These are phyloP conservation scores for Pseudomassariella vexata DNA, from an alignment of 2,329 filamentous ascomycete species.

Conservation along the genomic window DNA sequence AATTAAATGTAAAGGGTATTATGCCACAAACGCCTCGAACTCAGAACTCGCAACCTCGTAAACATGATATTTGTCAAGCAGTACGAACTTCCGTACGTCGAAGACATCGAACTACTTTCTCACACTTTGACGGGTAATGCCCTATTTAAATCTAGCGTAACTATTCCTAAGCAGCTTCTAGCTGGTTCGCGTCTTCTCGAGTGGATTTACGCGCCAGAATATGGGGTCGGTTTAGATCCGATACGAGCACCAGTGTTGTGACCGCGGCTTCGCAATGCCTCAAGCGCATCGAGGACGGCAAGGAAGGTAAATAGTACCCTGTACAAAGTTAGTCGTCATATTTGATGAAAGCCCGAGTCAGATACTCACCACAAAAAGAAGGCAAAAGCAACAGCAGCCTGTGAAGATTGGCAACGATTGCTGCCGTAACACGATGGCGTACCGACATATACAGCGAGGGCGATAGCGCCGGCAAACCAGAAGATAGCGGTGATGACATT, in stretches of 20 bases:
- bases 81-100: too few relatives aligned
- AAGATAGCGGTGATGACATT: slow-evolving; percentile 75
- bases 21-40: slow-evolving; percentile 3
- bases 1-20: slow-evolving; percentile 2
- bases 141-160: too few relatives aligned
- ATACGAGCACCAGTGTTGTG: slow-evolving; percentile 19
- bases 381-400: slow-evolving; percentile 61
- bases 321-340: background rate
- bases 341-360: background rate
- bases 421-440: slow-evolving; percentile 46
- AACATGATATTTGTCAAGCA: too few relatives aligned
- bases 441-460: slow-evolving; percentile 61
- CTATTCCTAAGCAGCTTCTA: too few relatives aligned
- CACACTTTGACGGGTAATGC: too few relatives aligned
- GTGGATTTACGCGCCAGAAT: slow-evolving; percentile 21
- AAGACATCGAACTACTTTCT: too few relatives aligned
- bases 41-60: too few relatives aligned
- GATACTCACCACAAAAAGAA: slow-evolving; percentile 52
- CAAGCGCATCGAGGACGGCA: slow-evolving; percentile 39
- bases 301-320: slow-evolving; percentile 45
- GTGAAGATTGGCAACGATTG: slow-evolving; percentile 51
- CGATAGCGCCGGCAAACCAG: slow-evolving; percentile 85
- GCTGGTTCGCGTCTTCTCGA: background rate
- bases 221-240: slow-evolving; percentile 14
- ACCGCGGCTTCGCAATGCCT: slow-evolving; percentile 35